Evolutionary conservation across 805 yeast genomes (phyloP).

Genomic region (Wickerhamomyces rabaulensis): DNA sequence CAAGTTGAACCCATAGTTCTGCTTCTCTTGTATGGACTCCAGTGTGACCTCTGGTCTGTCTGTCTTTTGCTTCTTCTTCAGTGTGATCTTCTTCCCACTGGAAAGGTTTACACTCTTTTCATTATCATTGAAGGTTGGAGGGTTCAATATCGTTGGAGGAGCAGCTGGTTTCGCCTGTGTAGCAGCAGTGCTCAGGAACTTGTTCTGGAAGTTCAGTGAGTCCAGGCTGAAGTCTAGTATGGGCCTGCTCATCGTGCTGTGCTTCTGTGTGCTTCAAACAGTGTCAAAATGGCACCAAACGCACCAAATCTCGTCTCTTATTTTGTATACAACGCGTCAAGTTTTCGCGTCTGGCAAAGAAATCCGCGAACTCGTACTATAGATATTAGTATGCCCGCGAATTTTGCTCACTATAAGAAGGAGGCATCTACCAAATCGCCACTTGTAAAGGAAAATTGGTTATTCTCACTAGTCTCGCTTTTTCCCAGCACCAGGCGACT

Average conservation of each 20-base stretch:
- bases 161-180: not conserved
- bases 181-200: constrained; percentile 5
- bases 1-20: constrained; percentile 33
- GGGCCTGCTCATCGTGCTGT: constrained; percentile 13
- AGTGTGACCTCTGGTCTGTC: not conserved
- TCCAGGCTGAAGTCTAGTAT: constrained; percentile 15
- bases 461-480: too few species aligned
- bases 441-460: too few species aligned
- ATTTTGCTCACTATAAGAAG: too few species aligned
- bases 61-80: constrained; percentile 7
- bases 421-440: too few species aligned
- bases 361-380: not conserved
- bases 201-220: constrained; percentile 18
- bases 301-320: not conserved
- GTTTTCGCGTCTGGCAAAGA: not conserved
- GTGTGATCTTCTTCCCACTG: constrained; percentile 14
- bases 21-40: not conserved
- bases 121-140: not conserved
- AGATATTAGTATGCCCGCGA: too few species aligned
- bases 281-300: not conserved
- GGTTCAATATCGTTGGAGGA: not conserved
- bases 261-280: not conserved
- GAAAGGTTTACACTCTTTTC: constrained; percentile 14
- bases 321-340: not conserved
- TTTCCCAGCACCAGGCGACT: too few species aligned